These are phyloP conservation scores for Coemansia sp. DNA, from an alignment of 192 early-diverging fungal genomes.

Conservation along the genomic window DNA sequence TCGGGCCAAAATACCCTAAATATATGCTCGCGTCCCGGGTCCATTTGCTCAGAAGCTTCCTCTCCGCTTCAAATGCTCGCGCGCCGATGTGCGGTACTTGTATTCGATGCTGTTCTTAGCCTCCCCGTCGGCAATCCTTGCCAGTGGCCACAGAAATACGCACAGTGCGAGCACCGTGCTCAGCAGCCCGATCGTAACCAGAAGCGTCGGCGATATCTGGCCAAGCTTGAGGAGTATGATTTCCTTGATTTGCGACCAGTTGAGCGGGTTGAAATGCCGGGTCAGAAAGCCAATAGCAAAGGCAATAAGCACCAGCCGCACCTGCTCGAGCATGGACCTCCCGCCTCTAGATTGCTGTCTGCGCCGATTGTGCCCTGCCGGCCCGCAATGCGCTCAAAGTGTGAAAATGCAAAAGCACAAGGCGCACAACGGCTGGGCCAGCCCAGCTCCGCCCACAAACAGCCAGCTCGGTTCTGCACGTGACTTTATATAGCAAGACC, in stretches of 20 bases:
- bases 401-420: conserved; percentile 5
- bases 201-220: conserved; percentile 35
- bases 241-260: conserved; percentile 49
- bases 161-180: conserved; percentile 22
- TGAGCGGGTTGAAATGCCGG: conserved; percentile 52
- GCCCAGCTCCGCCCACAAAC: no score
- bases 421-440: no score
- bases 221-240: conserved; percentile 23
- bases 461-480: background rate
- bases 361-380: no score
- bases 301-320: conserved; percentile 49
- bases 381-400: no score
- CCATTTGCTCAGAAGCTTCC: conserved; percentile 43
- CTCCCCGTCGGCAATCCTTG: conserved; percentile 46
- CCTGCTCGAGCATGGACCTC: conserved; percentile 51
- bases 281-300: conserved; percentile 53
- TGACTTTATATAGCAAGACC: conserved; percentile 4
- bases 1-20: conserved; percentile 43
- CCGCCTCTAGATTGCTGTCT: background rate
- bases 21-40: conserved; percentile 7
- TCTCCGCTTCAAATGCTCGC: conserved; percentile 50
- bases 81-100: conserved; percentile 43
- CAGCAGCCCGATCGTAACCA: conserved; percentile 20
- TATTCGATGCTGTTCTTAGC: conserved; percentile 28
- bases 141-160: conserved; percentile 41